Base-by-base conservation (phyloP, 192 early-diverging fungal species). In the Backusella tarrabulga region DNA sequence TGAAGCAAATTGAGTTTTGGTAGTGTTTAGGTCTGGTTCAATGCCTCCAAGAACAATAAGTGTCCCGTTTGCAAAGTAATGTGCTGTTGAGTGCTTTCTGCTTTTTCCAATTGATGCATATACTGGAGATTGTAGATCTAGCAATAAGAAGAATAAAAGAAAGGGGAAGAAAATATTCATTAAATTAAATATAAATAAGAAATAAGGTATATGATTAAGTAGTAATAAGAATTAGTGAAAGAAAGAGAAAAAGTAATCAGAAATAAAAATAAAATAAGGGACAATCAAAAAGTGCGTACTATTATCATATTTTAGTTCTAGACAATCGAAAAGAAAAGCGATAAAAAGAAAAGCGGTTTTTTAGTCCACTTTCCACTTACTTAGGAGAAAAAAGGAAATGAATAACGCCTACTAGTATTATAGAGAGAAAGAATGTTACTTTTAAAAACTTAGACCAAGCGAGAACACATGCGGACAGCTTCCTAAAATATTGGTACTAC, bases 31-130 rank as follows among this genome's bases (percentile, higher is more conserved):
- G 56, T 29, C 7, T 12, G 56, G 3, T 63, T 23, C 21, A 23
- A 29, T 38, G 17, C 68, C 68, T 9, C 68, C 68, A 41, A 70
- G 6, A 70, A 70, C 12, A 70, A 40, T 41, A 11, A 70, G 35
- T 36, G 68, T 70, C 12, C 35, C 35, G 36, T 70, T 70, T 38
- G 17, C 3, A 41, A 70, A 70, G 8, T 36, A 70, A 70, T 70
- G 38, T n/a, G 68, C 68, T 23, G 68, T 70, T 21, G 68, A 70
- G n/a, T 40, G 4, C 68, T 70, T 70, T 36, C 68, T 38, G n/a
- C 68, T 21, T 63, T 63, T 23, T 63, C 12, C 56, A 12, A 63
- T 26, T 63, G 56, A 29, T 63, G 56, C 56, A 63, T 29, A 29
- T 63, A 63, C 56, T 26, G 26, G 23, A 14, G 56, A 63, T 3